Conservation (phyloP, 768 basidiomycete genomes). For the Phylloporus sp. region DNA sequence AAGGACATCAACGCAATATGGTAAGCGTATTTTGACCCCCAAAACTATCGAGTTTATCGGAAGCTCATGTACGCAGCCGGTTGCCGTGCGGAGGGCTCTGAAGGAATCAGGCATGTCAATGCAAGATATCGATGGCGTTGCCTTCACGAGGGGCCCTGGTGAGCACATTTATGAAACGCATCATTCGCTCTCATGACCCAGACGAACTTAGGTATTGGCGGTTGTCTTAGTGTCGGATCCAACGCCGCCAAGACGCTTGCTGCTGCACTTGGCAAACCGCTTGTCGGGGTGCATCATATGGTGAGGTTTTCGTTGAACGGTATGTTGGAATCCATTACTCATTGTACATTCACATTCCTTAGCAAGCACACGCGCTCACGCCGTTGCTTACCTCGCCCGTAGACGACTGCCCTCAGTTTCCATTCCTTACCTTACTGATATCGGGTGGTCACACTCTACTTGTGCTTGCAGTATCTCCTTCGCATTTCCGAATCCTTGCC, state of each 20-base stretch:
- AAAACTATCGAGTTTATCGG: neutral
- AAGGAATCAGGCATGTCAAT: constrained; percentile 56
- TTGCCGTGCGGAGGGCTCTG: constrained; percentile 66
- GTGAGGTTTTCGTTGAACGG: constrained; percentile 38
- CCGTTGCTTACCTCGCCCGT: constrained; percentile 59
- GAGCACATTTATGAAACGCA: constrained; percentile 8
- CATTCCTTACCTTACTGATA: constrained; percentile 84
- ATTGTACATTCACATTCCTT: neutral
- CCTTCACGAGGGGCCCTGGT: constrained; percentile 89
- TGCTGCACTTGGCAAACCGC: constrained; percentile 68
- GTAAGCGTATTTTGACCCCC: constrained; percentile 30
- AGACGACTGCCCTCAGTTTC: constrained; percentile 53
- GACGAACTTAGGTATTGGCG: constrained; percentile 60
- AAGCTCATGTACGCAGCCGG: constrained; percentile 47
- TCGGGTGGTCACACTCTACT: constrained; percentile 96
- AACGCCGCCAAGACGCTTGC: constrained; percentile 87
- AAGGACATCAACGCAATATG: constrained; percentile 77
- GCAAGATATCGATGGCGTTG: constrained; percentile 76
- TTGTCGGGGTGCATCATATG: constrained; percentile 96
- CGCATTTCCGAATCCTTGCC: constrained; percentile 64
- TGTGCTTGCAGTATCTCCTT: constrained; percentile 60
- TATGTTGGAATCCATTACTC: neutral
- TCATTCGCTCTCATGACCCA: neutral
- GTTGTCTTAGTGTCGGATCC: constrained; percentile 74
- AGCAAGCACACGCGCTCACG: constrained; percentile 95